Evolutionary conservation across 2,329 filamentous ascomycete species (phyloP).

Genomic region (Hymenotorrendiella dingleyae): DNA sequence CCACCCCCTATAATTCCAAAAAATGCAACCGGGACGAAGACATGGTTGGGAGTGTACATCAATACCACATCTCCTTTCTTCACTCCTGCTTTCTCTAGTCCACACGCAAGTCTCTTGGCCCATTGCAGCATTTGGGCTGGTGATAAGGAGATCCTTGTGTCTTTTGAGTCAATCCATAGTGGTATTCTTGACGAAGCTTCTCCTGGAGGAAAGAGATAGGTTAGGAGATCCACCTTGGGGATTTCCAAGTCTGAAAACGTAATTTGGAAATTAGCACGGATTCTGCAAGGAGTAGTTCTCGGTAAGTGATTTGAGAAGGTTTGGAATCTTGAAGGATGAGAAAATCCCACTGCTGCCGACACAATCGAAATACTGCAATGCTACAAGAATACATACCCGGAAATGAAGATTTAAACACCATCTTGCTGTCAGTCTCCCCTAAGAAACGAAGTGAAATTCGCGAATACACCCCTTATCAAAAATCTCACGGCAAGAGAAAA

Average conservation of each 20-base stretch:
- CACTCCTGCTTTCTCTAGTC: conserved; percentile 41
- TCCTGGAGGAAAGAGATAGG: conserved; percentile 34
- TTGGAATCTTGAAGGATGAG: too few species aligned
- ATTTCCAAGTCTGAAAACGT: conserved; percentile 17
- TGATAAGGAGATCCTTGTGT: conserved; percentile 39
- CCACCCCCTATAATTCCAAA: conserved; percentile 47
- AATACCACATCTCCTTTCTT: conserved; percentile 45
- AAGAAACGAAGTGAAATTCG: too few species aligned
- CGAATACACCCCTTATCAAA: too few species aligned
- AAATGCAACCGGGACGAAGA: conserved; percentile 49
- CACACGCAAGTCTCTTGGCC: conserved; percentile 45
- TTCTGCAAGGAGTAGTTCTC: too few species aligned
- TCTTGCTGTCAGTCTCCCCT: too few species aligned
- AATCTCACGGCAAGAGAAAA: too few species aligned
- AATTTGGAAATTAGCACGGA: too few species aligned
- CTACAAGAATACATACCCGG: too few species aligned
- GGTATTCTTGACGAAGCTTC: conserved; percentile 37
- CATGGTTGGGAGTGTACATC: conserved; percentile 48
- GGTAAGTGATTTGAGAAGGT: too few species aligned
- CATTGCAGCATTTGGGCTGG: conserved; percentile 43
- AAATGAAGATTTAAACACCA: too few species aligned
- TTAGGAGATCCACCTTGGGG: conserved; percentile 18
- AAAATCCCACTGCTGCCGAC: too few species aligned
- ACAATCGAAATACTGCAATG: too few species aligned
- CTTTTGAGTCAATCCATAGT: conserved; percentile 47